Base-by-base conservation (phyloP, 1,284 basidiomycete species). In the Pholiota adiposa region DNA sequence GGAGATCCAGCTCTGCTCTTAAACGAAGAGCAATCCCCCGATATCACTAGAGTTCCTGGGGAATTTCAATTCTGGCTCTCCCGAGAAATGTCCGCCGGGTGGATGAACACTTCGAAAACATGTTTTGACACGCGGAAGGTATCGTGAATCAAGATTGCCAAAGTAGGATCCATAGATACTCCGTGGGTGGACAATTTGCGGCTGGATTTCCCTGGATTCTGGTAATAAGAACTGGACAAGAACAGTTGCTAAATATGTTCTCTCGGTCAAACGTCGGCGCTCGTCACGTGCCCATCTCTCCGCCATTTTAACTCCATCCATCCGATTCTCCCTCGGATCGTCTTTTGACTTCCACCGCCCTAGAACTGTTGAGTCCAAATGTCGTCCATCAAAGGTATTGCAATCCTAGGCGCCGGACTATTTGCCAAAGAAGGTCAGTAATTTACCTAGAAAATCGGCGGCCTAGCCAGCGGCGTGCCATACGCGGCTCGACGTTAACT, bases 331-430 rank as follows among this genome's bases (percentile, higher is more conserved):
- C 25, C 16, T 43, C 34, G 16, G 36, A 18, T 51, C 41, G 25
- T 41, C 40, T 58, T 19, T 29, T 34, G 41, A 25, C 51, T 52
- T 46, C 21, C 56, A 46, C 38, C 56, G 41, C 41, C 43, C 49
- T 44, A 29, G n/a, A 51, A 40, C 34, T 36, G 40, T 19, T 38
- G 12, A 34, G 21, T 23, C n/a, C 51, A 53, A 51, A 70, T 77
- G 73, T 68, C 73, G 16, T 61, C 66, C 58, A 61, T 51, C 23
- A 49, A 70, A 41, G 83, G 85, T 23, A 75, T 88, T 59, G 90
- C 89, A 29, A 83, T 91, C 67, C 81, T 92, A 27, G 90, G 90
- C 63, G 86, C 88, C 59, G 89, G 89, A 21, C 81, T 92, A 54
- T 91, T 91, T 67, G 87, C 87, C 52, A 88, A 80, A 69, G 84